A percentile compares a stretch with the other conserved stretches of the same genome.
Conservation (phyloP, 73 alveolate species). For the Symbiodinium pilosum region DNA sequence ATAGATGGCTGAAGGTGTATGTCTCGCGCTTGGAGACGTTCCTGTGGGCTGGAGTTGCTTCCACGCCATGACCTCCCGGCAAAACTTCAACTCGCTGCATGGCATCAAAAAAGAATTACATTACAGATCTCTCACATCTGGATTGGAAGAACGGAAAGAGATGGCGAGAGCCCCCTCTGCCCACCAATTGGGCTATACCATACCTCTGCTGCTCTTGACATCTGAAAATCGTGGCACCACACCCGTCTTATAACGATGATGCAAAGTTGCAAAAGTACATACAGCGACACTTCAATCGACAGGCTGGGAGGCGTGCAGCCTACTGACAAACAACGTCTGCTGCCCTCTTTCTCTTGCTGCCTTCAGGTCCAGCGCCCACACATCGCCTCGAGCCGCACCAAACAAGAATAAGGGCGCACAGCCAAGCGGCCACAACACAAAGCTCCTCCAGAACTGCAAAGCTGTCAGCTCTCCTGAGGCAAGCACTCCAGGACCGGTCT, state of each 20-base stretch:
- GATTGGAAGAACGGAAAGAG: neutral
- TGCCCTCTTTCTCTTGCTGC: too few species aligned
- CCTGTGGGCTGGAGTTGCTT: neutral
- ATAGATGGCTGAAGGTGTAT: neutral
- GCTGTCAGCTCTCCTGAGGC: neutral
- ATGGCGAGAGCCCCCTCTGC: neutral
- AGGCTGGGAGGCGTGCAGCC: too few species aligned
- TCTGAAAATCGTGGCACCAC: neutral
- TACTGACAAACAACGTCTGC: too few species aligned
- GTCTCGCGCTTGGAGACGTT: neutral
- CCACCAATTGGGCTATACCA: neutral
- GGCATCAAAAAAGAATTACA: too few species aligned
- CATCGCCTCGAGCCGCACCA: neutral
- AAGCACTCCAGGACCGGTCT: neutral
- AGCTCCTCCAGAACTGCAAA: neutral
- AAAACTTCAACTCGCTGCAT: neutral
- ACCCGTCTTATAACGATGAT: too few species aligned
- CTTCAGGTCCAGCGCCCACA: neutral
- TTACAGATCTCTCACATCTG: too few species aligned
- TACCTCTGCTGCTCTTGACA: neutral
- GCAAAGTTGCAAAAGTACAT: too few species aligned
- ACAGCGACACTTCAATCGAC: too few species aligned
- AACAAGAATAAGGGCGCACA: neutral
- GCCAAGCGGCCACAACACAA: neutral
- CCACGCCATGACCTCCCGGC: neutral